These are phyloP conservation scores for Claviceps spartinae DNA, from an alignment of 2,329 filamentous ascomycete species.

Conservation along the genomic window DNA sequence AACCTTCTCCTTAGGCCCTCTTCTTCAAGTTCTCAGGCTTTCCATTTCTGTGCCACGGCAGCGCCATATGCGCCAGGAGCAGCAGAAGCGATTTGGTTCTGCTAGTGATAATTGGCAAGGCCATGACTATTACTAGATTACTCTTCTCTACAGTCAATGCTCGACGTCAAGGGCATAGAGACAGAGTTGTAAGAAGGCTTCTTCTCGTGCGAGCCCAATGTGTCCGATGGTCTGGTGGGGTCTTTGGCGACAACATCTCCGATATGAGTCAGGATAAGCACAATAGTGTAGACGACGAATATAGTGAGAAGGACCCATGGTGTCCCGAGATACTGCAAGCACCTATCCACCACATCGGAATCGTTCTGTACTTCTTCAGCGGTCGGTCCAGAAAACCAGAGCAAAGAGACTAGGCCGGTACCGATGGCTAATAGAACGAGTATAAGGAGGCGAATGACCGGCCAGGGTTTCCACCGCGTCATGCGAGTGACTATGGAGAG, in stretches of 20 bases:
- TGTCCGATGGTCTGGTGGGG: conserved; percentile 1
- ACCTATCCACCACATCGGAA: neutral
- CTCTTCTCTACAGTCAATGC: neutral
- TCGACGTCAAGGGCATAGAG: conserved; percentile 1
- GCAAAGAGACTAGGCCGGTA: conserved; percentile 14
- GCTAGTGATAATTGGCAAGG: neutral
- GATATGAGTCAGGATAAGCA: conserved; percentile 21
- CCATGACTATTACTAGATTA: neutral
- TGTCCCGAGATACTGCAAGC: conserved; percentile 12
- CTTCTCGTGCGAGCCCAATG: conserved; percentile 7
- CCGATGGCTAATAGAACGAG: conserved; percentile 18
- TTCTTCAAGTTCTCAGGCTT: no score
- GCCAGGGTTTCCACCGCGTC: conserved; percentile 19
- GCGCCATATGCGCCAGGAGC: neutral
- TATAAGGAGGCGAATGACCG: conserved; percentile 16
- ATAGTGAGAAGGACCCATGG: conserved; percentile 21
- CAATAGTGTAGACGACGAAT: conserved; percentile 19
- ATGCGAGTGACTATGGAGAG: conserved; percentile 19
- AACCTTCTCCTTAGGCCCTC: no score
- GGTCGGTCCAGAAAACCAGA: conserved; percentile 12
- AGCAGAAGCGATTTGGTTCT: neutral
- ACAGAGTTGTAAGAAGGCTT: conserved; percentile 7
- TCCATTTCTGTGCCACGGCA: neutral
- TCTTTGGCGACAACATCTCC: conserved; percentile 8
- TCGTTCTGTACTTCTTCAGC: neutral